Conservation (phyloP, 768 basidiomycete species). For the Tremella yokohamensis region DNA sequence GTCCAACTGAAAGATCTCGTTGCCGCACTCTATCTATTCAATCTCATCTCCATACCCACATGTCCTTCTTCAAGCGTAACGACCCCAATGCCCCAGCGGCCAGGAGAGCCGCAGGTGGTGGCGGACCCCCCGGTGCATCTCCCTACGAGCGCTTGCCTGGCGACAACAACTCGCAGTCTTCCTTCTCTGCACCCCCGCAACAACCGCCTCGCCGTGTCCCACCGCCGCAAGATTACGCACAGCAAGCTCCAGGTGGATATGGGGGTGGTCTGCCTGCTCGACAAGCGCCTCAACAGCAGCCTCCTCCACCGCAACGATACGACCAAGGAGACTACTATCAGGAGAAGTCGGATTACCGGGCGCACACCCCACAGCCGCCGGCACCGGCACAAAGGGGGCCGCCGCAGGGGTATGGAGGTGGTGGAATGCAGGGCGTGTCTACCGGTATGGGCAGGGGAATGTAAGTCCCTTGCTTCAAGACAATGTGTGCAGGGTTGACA, state of each 20-base stretch:
- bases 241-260: conserved; percentile 1
- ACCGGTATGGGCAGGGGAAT: conserved; percentile 25
- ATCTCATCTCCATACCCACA: conserved; percentile 8
- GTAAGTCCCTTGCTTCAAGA: conserved; percentile 14
- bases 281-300: conserved; percentile 16
- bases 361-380: conserved; percentile 15
- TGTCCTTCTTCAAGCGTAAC: conserved; percentile 48
- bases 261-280: too few species aligned
- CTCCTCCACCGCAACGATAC: background rate
- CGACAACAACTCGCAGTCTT: conserved; percentile 30
- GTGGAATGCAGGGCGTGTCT: conserved; percentile 12
- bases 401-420: conserved; percentile 12
- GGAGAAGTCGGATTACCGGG: conserved; percentile 35
- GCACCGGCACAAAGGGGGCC: conserved; percentile 13
- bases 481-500: background rate
- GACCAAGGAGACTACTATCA: conserved; percentile 21
- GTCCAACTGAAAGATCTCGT: background rate
- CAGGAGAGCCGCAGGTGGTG: conserved; percentile 23
- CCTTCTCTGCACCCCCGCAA: conserved; percentile 16
- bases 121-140: conserved; percentile 5
- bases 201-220: conserved; percentile 25
- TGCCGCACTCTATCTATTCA: background rate
- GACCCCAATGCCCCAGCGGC: conserved; percentile 43
- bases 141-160: conserved; percentile 43
- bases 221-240: conserved; percentile 14